These are phyloP conservation scores for Citrus mangshanensis DNA, from an alignment of 345 rosid species.

Conservation along the genomic window DNA sequence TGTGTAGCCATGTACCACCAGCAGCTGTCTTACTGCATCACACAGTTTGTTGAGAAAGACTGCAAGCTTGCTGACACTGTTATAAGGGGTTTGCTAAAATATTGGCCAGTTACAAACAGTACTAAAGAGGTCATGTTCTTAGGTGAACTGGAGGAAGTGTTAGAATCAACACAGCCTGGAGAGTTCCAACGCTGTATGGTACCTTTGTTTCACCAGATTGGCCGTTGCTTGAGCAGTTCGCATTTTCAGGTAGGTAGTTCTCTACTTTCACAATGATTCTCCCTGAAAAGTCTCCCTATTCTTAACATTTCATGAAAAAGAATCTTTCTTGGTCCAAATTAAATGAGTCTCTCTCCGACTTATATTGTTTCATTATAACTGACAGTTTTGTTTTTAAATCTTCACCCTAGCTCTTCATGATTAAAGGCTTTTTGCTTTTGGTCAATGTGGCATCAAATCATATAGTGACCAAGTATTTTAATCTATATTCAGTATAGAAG, in stretches of 20 bases:
- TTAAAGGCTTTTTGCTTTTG: background rate
- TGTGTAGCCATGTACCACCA: slow-evolving; percentile 72
- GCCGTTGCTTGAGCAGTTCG: slow-evolving; percentile 73
- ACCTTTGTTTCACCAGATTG: slow-evolving; percentile 62
- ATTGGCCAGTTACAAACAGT: slow-evolving; percentile 89
- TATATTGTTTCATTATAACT: slow-evolving; percentile 4
- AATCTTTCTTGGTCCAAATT: background rate
- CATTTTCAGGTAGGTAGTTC: slow-evolving; percentile 71
- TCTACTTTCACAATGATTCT: background rate
- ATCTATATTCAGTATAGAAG: background rate
- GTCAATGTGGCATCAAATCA: background rate
- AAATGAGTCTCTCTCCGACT: background rate
- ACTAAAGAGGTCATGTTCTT: slow-evolving; percentile 89
- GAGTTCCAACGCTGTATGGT: slow-evolving; percentile 94
- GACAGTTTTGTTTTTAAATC: background rate
- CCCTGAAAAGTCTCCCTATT: background rate
- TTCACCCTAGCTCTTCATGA: too few species aligned
- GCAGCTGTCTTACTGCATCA: slow-evolving; percentile 78
- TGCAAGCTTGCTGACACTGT: slow-evolving; percentile 82
- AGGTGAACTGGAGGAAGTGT: slow-evolving; percentile 82
- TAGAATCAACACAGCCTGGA: slow-evolving; percentile 81
- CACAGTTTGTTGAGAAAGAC: slow-evolving; percentile 87
- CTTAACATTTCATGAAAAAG: background rate
- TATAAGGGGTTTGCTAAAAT: slow-evolving; percentile 69
- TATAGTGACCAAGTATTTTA: background rate